Evolutionary conservation across 2,329 filamentous ascomycete species (phyloP).

Genomic region (Onygenales sp.): DNA sequence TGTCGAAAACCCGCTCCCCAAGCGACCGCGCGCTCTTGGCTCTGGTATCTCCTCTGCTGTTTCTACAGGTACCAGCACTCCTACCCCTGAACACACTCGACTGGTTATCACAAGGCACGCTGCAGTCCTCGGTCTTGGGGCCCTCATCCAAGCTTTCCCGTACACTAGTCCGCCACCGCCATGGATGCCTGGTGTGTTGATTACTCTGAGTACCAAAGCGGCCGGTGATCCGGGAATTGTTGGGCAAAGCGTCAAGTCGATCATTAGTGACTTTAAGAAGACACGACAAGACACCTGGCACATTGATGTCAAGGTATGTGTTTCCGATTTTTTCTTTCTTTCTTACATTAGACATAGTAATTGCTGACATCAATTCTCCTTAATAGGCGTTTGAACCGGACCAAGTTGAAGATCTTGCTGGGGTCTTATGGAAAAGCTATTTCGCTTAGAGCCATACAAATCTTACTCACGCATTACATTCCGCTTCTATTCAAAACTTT

Average conservation of each 20-base stretch:
- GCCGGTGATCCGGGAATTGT: constrained; percentile 85
- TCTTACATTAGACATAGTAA: constrained; percentile 4
- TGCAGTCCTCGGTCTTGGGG: constrained; percentile 81
- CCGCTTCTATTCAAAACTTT: background rate
- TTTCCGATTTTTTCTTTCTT: constrained; percentile 4
- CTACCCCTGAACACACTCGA: constrained; percentile 51
- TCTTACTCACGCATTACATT: too few relatives aligned
- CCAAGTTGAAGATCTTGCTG: constrained; percentile 88
- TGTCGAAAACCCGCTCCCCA: constrained; percentile 78
- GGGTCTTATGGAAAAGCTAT: constrained; percentile 98
- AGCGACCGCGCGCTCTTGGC: constrained; percentile 38
- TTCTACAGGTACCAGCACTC: constrained; percentile 38
- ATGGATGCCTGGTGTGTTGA: constrained; percentile 91
- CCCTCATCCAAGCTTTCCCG: constrained; percentile 89
- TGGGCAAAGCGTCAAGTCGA: constrained; percentile 88
- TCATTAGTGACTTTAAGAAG: constrained; percentile 97
- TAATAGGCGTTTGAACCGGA: constrained; percentile 75
- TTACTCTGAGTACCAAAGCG: constrained; percentile 72
- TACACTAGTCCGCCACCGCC: constrained; percentile 84
- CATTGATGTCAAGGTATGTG: constrained; percentile 86
- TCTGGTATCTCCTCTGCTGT: constrained; percentile 31
- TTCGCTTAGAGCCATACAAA: constrained; percentile 55
- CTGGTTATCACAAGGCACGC: constrained; percentile 78
- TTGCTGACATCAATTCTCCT: background rate
- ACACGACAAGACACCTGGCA: constrained; percentile 98